Base-by-base conservation (phyloP, 352 stramenopile genomes). In the Globisporangium acanthophoron region DNA sequence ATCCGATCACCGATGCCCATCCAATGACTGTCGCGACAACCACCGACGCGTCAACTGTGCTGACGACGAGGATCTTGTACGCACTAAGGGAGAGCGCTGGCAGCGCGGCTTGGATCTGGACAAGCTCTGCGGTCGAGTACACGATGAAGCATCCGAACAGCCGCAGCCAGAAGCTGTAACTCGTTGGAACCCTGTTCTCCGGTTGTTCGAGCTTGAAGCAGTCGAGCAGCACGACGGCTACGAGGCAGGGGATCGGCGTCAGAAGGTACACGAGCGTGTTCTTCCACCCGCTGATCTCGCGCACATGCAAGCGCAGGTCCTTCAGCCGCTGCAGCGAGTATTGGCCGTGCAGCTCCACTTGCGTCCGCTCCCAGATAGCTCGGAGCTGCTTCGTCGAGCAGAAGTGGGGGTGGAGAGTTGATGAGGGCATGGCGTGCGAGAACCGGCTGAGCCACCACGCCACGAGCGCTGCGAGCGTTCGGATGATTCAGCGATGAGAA, bases 281-380 rank as follows among this genome's bases (percentile, higher is more conserved):
- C 8, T 12, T 5, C 3, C 8, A 18, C 37, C 1, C 0, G 3
- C 12, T 43, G 12, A 3, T 6, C 2, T n/a, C 15, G 16, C 6
- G 5, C 18, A 20, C 16, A n/a, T 54, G 21, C 18, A 2, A 5
- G 13, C 1, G 16, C 16, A 54, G 48, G 3, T 46, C 18, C 5
- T 16, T 11, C 24, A 67, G 33, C 3, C 59, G 54, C 51, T 64
- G 49, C 29, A 67, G 21, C 24, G 64, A 67, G 52, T 68, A 62
- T 39, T 58, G 24, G 29, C 56, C 59, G 18, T 70, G 50, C 3
- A 67, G 59, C 27, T 70, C 60, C 9, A 71, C 55, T 46, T 71
- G 64, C 33, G 33, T 37, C 9, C 9, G 33, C 33, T 37, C 3
- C 33, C 33, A 37, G 24, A 27, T 27, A 1, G 24, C 24, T 27